Base-by-base conservation (phyloP, 306 rosid genomes). In the Prunus dulcis region DNA sequence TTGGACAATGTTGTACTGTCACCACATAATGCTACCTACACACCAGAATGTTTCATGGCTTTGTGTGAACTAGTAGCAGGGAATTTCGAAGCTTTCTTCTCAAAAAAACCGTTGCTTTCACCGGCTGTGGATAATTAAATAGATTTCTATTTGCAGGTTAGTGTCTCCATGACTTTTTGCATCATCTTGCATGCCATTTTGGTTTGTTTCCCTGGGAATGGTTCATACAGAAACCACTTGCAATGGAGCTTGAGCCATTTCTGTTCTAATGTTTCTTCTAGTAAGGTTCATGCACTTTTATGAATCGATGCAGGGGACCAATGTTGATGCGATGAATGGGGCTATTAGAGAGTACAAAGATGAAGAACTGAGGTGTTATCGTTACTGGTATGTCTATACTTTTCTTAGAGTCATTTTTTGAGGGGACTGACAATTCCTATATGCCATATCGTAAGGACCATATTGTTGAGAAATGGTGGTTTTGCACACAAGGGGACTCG, bases 1-100 rank as follows among this genome's bases (percentile, higher is more conserved):
- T 20, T 89, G 76, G 87, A 87, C 28, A 87, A 80, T 78, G 89
- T 84, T 18, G 90, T 88, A 22, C 30, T 88, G 11, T 86, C 82
- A 1, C 74, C 72, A 8, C 82, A 78, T 63, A 56, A 0, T 38
- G 82, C 79, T 19, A 43, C 17, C 2, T 0, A 0, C 47, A 78
- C 86, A 0, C 13, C 9, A 5, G 85, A 78, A 74, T 6, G 73
- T 69, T 6, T 58, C 6, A 41, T n/a, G 73, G 82, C 34, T 57
- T 38, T 73, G 60, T 12, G 28, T 51, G 67, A 68, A 41, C 47
- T 73, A 38, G 68, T 69, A 10, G 60, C 32, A 19, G 76, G 57
- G 17, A 82, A 82, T 53, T 78, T 82, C 47, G 86, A 82, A 32
- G 79, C 86, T 4, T 82, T 73, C 71, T 82, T 78, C 79, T 78